Evolutionary conservation across 2,329 filamentous ascomycete genomes (phyloP), one percentile per base, ranked within the genome.

Genomic region (Cryphonectria parasitica): DNA sequence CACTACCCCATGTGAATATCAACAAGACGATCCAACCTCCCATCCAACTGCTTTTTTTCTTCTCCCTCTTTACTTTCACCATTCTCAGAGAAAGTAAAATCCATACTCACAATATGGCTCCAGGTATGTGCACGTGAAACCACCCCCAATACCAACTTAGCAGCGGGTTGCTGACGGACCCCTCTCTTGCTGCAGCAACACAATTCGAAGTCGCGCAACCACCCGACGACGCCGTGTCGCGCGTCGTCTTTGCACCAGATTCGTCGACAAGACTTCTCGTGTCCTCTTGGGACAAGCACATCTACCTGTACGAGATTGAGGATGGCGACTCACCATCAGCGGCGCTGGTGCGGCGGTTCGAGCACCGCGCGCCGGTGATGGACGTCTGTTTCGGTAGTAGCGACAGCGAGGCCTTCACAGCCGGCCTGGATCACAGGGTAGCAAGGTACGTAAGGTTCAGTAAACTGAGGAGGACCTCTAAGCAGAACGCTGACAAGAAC

Each of bases 261-360:
- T 89, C 90, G n/a, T 87, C 91, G 3, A 89, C 86, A 68, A 91
- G 90, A 75, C 87, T 99, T 52, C 88, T 97, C n/a, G 95, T 95
- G 76, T 92, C 95, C 15, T 97, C 94, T 69, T 99, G 96, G 96
- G 95, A 98, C 82, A 93, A 91, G 81, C 89, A 93, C 79, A 89
- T 97, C 69, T 97, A 98, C 81, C 86, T 95, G 67, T 98, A 98
- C 85, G 93, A 97, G 78, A 87, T 91, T 71, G 83, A 84, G 62
- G 83, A 84, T 73, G 87, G 86, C 69, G 86, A 88, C 31, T 85
- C 87, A 73, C 85, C 87, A 62, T 79, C 81, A 28, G 90, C 89
- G 8, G 88, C 87, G 68, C 85, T 97, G 41, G 77, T 95, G 43
- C 87, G 89, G 74, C 93, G 91, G 74, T 94, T 91, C 77, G 91